Base-by-base conservation (phyloP, 805 yeast species). In the Starmerella apis region DNA sequence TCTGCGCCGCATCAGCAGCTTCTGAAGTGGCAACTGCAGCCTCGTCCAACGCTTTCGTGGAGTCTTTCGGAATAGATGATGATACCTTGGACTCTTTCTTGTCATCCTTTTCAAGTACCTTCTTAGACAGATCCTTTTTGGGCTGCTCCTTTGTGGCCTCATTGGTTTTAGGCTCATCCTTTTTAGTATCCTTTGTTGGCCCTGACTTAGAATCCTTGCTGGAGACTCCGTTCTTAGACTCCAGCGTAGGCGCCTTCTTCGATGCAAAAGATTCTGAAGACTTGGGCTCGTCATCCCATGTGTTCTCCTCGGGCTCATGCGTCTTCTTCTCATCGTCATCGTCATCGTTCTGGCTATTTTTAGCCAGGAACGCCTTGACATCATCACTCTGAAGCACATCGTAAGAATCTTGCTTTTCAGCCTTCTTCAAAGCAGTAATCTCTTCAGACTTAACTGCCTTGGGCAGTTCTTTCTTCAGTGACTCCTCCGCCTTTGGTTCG, bases 361-460 rank as follows among this genome's bases (percentile, higher is more conserved):
- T 77, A 47, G 71, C 66, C 36, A 79, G 60, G 58, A 79, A 63
- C 19, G 66, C 60, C 49, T 66, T 65, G 18, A 79, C 81, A 37
- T 70, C 73, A 30, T 72, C 68, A 43, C 72, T 69, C 33, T 75
- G 69, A 42, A 76, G 63, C 32, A 77, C 66, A 11, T 72, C 76
- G 52, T 76, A 79, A 25, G 77, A 68, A 31, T 68, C 69, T 27
- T 68, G 63, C 65, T 75, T 66, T 56, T 68, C 68, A 3, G 65
- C 66, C 35, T 65, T 65, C 28, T 61, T 62, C n/a, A 65, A 46
- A 24, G 70, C 61, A 10, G 63, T 57, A 6, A 56, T 41, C 16
- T 54, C 51, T 3, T 46, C 50, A 1, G 19, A n/a, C 23, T 38
- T 18, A 9, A 20, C 43, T n/a, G 52, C 13, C 13, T 24, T 31